A percentile compares a stretch with the other conserved stretches of the same genome.
Conservation (phyloP, 305 asterid genomes). For the Ajuga reptans region DNA sequence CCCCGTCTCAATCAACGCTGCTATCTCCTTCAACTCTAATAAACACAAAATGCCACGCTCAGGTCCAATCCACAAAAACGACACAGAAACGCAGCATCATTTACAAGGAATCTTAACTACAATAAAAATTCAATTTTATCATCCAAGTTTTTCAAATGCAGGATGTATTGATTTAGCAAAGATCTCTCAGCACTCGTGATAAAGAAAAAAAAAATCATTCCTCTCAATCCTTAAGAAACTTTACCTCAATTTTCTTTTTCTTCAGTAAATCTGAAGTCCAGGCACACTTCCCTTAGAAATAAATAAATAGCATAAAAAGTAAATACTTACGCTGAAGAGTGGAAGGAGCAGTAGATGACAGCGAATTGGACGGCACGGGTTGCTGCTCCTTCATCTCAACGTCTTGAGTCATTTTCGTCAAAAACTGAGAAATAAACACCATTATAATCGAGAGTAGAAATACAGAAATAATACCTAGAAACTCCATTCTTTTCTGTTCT, state of each 20-base stretch:
- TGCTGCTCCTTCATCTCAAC: constrained; percentile 80
- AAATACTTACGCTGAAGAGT: constrained; percentile 47
- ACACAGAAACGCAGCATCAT: neutral
- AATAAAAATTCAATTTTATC: neutral
- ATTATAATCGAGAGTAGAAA: constrained; percentile 21
- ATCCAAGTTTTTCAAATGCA: neutral
- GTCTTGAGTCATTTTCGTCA: constrained; percentile 62
- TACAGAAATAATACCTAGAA: constrained; percentile 25
- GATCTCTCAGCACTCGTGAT: neutral
- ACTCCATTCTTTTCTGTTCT: neutral
- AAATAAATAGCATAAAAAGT: neutral
- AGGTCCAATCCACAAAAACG: neutral
- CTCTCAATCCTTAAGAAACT: neutral
- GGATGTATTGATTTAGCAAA: neutral
- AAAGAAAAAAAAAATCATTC: neutral
- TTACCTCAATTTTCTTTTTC: neutral
- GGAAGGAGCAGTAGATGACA: constrained; percentile 40
- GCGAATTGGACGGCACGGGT: constrained; percentile 39
- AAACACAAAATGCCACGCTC: neutral
- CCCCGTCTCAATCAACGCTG: constrained; percentile 67
- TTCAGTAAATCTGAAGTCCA: constrained; percentile 3
- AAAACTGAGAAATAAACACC: constrained; percentile 34
- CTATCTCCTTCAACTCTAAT: constrained; percentile 70
- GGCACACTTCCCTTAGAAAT: neutral
- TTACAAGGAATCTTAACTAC: neutral